Percentiles rank a stretch among this genome's conserved stretches.
Conservation (phyloP, 805 yeast genomes). For the Jamesozyma hellenica region DNA sequence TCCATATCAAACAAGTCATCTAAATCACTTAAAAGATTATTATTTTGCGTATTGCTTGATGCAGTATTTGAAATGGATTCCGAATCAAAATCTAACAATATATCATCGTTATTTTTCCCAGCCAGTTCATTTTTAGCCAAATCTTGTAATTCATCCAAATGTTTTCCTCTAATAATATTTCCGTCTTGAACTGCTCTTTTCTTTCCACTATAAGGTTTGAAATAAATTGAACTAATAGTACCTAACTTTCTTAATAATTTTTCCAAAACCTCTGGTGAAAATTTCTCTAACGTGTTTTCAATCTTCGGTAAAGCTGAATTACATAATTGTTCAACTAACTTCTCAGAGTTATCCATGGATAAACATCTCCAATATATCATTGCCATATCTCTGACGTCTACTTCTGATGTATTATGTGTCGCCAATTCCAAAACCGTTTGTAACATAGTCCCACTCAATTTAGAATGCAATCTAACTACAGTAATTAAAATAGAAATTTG, state of each 20-base stretch:
- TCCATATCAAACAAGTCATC: slow-evolving; percentile 54
- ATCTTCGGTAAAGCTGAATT: slow-evolving; percentile 52
- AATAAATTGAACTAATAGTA: slow-evolving; percentile 81
- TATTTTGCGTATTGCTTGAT: slow-evolving; percentile 22
- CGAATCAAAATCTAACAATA: slow-evolving; percentile 76
- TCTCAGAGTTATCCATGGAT: slow-evolving; percentile 34
- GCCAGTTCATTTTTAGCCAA: slow-evolving; percentile 70
- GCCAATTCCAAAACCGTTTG: slow-evolving; percentile 54
- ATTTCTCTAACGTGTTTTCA: slow-evolving; percentile 57
- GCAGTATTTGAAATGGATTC: slow-evolving; percentile 33
- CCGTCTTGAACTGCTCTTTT: slow-evolving; percentile 31
- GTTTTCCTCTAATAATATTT: slow-evolving; percentile 36
- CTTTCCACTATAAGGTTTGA: slow-evolving; percentile 63
- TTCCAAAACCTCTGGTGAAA: slow-evolving; percentile 58
- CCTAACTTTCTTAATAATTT: slow-evolving; percentile 68
- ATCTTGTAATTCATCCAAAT: slow-evolving; percentile 67
- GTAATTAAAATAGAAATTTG: slow-evolving; percentile 54
- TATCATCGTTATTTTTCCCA: slow-evolving; percentile 58
- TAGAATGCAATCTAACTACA: slow-evolving; percentile 46
- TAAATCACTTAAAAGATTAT: slow-evolving; percentile 53
- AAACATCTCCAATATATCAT: slow-evolving; percentile 71
- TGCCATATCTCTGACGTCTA: slow-evolving; percentile 74
- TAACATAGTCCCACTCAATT: slow-evolving; percentile 36
- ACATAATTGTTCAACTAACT: slow-evolving; percentile 22
- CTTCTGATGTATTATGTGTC: slow-evolving; percentile 55